A percentile compares a stretch with the other conserved stretches of the same genome.
These are phyloP conservation scores for Didymella sp. DNA, from an alignment of 2,329 filamentous ascomycete genomes.

Conservation along the genomic window DNA sequence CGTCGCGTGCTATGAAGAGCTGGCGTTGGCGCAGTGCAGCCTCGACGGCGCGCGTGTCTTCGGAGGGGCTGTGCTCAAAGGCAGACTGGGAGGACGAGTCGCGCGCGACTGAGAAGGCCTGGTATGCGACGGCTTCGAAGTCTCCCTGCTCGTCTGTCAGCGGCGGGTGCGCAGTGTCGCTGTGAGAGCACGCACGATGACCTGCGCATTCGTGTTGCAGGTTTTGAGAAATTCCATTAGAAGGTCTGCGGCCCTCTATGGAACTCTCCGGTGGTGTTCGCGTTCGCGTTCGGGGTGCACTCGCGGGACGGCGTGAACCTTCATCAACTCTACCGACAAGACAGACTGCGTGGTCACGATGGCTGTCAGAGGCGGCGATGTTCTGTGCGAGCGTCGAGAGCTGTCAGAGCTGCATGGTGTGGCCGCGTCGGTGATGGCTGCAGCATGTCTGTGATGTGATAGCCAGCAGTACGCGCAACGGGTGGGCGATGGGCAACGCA, in stretches of 20 bases:
- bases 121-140: slow-evolving; percentile 48
- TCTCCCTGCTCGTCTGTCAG: slow-evolving; percentile 42
- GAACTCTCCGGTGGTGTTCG: slow-evolving; percentile 49
- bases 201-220: slow-evolving; percentile 50
- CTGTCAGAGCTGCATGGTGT: slow-evolving; percentile 35
- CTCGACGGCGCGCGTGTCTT: slow-evolving; percentile 43
- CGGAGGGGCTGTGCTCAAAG: slow-evolving; percentile 29
- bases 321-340: slow-evolving; percentile 44
- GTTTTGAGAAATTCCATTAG: slow-evolving; percentile 51
- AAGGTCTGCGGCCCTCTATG: slow-evolving; percentile 43
- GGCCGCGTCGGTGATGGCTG: slow-evolving; percentile 24
- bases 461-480: slow-evolving; percentile 2
- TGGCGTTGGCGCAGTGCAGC: slow-evolving; percentile 37
- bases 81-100: slow-evolving; percentile 25
- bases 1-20: slow-evolving; percentile 43
- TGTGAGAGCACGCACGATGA: slow-evolving; percentile 38
- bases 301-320: slow-evolving; percentile 44
- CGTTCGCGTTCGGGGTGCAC: slow-evolving; percentile 45
- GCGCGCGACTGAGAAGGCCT: slow-evolving; percentile 45
- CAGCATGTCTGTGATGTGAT: slow-evolving; percentile 41
- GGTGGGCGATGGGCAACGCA: not conserved
- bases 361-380: slow-evolving; percentile 11
- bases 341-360: not conserved
- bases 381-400: not conserved
- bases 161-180: no score